Base-by-base conservation (phyloP, 78 protist genomes). In the Acrasis kona region DNA sequence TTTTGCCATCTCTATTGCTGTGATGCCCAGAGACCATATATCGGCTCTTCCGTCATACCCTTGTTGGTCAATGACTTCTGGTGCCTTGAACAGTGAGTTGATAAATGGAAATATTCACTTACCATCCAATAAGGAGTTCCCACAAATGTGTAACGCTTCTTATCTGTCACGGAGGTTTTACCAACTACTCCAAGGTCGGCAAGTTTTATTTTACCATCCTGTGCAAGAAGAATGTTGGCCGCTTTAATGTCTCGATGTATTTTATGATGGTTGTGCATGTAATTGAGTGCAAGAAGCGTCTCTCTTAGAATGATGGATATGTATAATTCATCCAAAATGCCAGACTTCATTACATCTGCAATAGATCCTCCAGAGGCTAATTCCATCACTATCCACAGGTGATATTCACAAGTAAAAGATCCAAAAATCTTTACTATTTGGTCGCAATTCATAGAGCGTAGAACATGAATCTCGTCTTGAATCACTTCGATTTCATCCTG, bases 181-280 rank as follows among this genome's bases (percentile, higher is more conserved):
- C 97, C 97, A 7, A 91, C 57, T 5, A 96, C 99, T 27, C 99
- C 99, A 77, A 97, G 95, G 65, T 97, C 99, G 10, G 98, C 98
- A 5, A 97, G 84, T 79, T 93, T 95, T 38, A 95, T 96, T 8
- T 70, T 90, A 31, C 98, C 97, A 4, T 65, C 50, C 10, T 67
- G 80, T 0, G 91, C n/a, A 27, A 95, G 75, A 10, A 96, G 88
- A 10, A 95, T 34, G 77, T 97, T 95, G 37, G 97, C 97, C 81
- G 89, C 96, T 71, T 93, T 95, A 64, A 97, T 92, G 70, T 97
- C 99, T 3, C 99, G 79, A 58, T 97, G 99, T 10, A 96, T 92
- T 69, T 91, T 95, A 27, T 95, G 93, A n/a, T 92, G 84, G n/a
- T 70, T 29, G 72, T 96, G 98, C 10, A 96, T 85, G 74, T 91